Conservation (phyloP, 2,329 filamentous ascomycete species). For the Ilyonectria destructans region DNA sequence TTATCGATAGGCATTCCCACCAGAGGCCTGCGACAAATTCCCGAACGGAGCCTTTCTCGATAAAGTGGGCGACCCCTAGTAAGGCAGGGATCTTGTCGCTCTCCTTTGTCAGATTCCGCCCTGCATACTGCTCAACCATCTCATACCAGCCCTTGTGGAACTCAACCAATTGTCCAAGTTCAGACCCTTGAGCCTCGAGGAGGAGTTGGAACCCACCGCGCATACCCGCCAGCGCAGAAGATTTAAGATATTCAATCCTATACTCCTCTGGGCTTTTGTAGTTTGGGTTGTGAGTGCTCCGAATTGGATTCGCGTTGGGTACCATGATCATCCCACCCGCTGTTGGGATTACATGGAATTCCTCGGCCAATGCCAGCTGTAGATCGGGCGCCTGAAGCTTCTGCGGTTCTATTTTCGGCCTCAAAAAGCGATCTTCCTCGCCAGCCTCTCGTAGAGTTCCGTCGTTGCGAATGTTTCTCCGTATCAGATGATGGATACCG, state of each 20-base stretch:
- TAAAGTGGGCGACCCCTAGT: neutral
- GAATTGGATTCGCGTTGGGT: neutral
- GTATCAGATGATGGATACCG: neutral
- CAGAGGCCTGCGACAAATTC: neutral
- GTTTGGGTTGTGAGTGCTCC: neutral
- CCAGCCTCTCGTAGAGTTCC: neutral
- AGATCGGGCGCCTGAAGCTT: neutral
- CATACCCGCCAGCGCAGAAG: neutral
- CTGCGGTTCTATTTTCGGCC: neutral
- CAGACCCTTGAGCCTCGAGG: neutral
- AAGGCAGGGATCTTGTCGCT: slow-evolving; percentile 9
- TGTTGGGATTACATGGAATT: neutral
- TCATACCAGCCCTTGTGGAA: slow-evolving; percentile 18
- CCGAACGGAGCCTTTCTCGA: neutral
- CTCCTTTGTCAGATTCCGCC: neutral
- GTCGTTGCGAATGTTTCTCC: neutral
- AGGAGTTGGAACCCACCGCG: slow-evolving; percentile 15
- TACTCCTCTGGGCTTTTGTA: neutral
- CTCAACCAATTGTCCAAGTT: neutral
- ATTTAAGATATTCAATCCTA: neutral
- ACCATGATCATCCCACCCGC: neutral
- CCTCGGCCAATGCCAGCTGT: neutral
- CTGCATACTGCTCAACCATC: slow-evolving; percentile 9
- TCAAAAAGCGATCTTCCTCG: neutral
- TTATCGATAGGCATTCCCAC: neutral